Evolutionary conservation across 2,329 filamentous ascomycete species (phyloP), one percentile per base, ranked within the genome.

Genomic region (Hypoxylon sp.): DNA sequence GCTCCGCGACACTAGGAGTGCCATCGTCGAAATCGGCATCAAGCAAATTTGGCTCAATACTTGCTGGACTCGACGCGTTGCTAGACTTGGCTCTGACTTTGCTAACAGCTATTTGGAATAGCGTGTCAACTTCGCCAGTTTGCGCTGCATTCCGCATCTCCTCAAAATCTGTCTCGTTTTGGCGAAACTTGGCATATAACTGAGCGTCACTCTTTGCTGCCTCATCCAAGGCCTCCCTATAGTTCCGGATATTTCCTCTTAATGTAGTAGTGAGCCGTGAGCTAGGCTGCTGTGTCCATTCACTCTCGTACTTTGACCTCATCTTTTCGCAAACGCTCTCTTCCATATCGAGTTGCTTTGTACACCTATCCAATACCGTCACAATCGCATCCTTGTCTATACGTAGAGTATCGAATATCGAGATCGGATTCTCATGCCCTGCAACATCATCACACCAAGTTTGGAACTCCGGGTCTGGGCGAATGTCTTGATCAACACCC

Each of bases 281-380:
- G 78, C 95, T 98, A 10, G 96, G 96, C 76, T 99, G 96, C 76
- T 99, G 96, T 17, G 94, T 97, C 96, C 96, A 99, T 60, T 98
- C 95, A 29, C 86, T 87, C 61, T 95, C 94, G 78, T 98, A 98
- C 79, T 99, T 99, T 11, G 94, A 97, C 51, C 96, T 89, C 96
- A 99, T 99, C 84, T 98, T 99, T 80, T 99, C 96, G 79, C 96
- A 99, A 0, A 98, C 93, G 62, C 93, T 97, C 81, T 98, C 97
- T 80, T 99, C 96, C 90, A 96, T 94, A 73, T 99, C 96, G 46
- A 99, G 83, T 75, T 97, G 92, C 78, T 97, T 97, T 61, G 91
- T 90, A 74, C 93, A 93, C 63, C 88, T 88, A 63, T 98, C 94
- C 62, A 99, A 80, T 2, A 90, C 87, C 2, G 85, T 84, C 26